Evolutionary conservation across 257 asterid species (phyloP).

Genomic region (Fraxinus americana): DNA sequence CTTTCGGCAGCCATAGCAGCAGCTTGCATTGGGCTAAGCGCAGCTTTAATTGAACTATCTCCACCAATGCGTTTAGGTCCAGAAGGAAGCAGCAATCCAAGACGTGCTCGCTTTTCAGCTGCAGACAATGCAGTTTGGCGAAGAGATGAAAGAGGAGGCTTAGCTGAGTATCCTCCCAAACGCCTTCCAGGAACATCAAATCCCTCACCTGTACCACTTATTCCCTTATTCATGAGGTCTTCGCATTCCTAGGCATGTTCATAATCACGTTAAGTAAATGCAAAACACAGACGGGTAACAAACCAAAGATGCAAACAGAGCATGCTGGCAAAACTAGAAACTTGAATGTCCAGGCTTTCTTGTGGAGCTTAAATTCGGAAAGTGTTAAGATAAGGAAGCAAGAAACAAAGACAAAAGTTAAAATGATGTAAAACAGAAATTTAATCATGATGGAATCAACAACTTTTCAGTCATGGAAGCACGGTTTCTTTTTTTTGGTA

Average conservation of each 20-base stretch:
- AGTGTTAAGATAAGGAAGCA: slow-evolving; percentile 11
- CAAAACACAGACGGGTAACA: not conserved
- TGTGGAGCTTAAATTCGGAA: not conserved
- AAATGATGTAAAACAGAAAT: not conserved
- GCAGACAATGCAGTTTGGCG: slow-evolving; percentile 69
- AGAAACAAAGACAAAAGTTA: not conserved
- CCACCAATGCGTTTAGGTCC: slow-evolving; percentile 90
- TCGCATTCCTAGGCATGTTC: slow-evolving; percentile 69
- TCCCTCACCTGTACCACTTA: slow-evolving; percentile 80
- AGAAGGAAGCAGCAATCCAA: slow-evolving; percentile 66
- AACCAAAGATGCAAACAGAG: not conserved
- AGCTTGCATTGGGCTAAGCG: slow-evolving; percentile 86
- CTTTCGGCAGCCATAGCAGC: slow-evolving; percentile 99
- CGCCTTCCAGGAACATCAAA: slow-evolving; percentile 91
- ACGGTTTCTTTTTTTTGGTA: no score
- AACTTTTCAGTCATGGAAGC: not conserved
- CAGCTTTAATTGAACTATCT: slow-evolving; percentile 67
- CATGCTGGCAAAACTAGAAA: not conserved
- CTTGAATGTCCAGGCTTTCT: not conserved
- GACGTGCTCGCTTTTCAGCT: slow-evolving; percentile 83
- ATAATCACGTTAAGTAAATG: slow-evolving; percentile 1
- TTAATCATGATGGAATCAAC: not conserved
- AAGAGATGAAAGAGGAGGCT: slow-evolving; percentile 61
- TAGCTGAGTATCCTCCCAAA: slow-evolving; percentile 69
- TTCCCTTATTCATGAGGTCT: slow-evolving; percentile 71